Evolutionary conservation across 257 asterid genomes (phyloP).

Genomic region (Lycium barbarum): DNA sequence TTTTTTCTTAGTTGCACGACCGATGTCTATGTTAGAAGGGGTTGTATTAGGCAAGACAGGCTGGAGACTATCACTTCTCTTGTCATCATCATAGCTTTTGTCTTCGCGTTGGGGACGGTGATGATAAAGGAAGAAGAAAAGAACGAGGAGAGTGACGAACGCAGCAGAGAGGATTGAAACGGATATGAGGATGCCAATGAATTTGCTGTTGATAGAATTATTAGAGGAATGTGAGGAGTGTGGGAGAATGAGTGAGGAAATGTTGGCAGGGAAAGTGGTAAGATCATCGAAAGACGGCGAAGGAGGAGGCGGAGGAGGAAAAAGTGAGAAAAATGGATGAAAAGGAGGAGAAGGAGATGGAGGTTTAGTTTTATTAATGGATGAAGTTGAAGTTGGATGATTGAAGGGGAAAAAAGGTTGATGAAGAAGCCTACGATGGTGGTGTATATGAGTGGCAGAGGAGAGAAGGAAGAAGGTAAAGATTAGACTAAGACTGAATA

Average conservation of each 20-base stretch:
- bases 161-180: slow-evolving; percentile 51
- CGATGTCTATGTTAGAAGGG: slow-evolving; percentile 54
- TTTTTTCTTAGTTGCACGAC: slow-evolving; percentile 35
- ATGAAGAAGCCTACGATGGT: slow-evolving; percentile 71
- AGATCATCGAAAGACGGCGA: slow-evolving; percentile 40
- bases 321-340: slow-evolving; percentile 66
- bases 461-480: slow-evolving; percentile 27
- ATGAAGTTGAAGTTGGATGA: slow-evolving; percentile 48
- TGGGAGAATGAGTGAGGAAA: slow-evolving; percentile 85
- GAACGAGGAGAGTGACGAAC: slow-evolving; percentile 38
- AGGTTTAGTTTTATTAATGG: slow-evolving; percentile 47
- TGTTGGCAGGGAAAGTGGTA: slow-evolving; percentile 79
- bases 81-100: slow-evolving; percentile 37
- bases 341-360: slow-evolving; percentile 49
- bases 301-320: slow-evolving; percentile 56
- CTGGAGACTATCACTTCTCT: slow-evolving; percentile 62
- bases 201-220: slow-evolving; percentile 55
- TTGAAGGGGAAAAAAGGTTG: slow-evolving; percentile 59
- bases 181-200: slow-evolving; percentile 58
- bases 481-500: slow-evolving; percentile 11
- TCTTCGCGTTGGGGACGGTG: slow-evolving; percentile 46
- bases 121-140: slow-evolving; percentile 58
- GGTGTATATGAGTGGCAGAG: slow-evolving; percentile 36
- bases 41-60: slow-evolving; percentile 66
- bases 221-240: slow-evolving; percentile 55